Evolutionary conservation across 2,329 filamentous ascomycete species (phyloP).

Genomic region (Aureobasidium sp.): DNA sequence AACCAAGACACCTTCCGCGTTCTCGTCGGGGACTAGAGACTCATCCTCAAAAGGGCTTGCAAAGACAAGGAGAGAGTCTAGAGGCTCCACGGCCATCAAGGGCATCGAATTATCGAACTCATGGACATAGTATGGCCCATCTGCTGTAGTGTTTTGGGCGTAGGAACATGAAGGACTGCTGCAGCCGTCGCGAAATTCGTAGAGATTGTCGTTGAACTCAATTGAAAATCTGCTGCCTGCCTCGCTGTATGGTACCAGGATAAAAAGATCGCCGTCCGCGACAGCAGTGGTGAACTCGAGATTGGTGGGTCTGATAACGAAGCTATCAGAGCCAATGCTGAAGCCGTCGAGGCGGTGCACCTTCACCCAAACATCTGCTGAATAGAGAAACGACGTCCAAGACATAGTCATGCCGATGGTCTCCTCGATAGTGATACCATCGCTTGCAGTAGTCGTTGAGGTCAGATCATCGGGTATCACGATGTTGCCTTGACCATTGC

Average conservation of each 20-base stretch:
- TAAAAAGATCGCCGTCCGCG: background rate
- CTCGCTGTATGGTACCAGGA: background rate
- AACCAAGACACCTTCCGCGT: background rate
- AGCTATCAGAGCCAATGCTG: background rate
- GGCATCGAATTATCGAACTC: background rate
- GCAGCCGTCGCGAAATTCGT: conserved; percentile 1
- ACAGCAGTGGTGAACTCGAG: background rate
- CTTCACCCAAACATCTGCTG: background rate
- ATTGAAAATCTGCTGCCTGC: background rate
- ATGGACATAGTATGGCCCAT: background rate
- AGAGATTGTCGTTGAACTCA: conserved; percentile 8
- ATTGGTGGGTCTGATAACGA: conserved; percentile 8
- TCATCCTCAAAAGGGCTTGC: conserved; percentile 5
- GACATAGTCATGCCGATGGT: conserved; percentile 10
- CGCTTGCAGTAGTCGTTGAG: background rate
- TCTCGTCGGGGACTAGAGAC: background rate
- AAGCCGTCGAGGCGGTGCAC: background rate
- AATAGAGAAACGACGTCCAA: conserved; percentile 1
- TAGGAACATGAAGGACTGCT: background rate
- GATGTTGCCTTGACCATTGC: conserved; percentile 9
- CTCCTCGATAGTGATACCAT: conserved; percentile 10
- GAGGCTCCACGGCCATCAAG: background rate
- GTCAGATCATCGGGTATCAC: background rate
- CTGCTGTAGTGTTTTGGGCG: background rate
- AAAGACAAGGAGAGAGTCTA: background rate